phyloP scores from a whole-genome alignment of 2,329 filamentous ascomycete genomes.

The Alternaria sp. region DNA sequence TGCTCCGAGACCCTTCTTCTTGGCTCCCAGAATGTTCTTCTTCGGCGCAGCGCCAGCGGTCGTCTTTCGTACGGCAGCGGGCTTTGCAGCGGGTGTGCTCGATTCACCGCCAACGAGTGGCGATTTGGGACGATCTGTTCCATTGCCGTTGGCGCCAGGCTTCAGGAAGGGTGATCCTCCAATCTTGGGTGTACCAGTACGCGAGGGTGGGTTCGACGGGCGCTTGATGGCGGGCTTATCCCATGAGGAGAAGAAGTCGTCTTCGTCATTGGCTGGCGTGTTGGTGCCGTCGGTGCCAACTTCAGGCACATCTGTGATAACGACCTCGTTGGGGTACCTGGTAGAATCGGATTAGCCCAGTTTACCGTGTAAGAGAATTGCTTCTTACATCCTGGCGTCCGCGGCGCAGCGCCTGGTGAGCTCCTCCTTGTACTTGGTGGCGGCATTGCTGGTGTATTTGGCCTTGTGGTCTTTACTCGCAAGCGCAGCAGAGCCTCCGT shows the following conservation, averaged over 20 bases:
- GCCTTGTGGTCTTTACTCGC: constrained; percentile 96
- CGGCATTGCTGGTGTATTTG: constrained; percentile 94
- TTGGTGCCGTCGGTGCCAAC: constrained; percentile 66
- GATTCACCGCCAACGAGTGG: constrained; percentile 66
- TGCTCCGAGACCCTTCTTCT: constrained; percentile 59
- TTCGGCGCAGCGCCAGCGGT: constrained; percentile 68
- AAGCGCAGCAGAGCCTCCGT: constrained; percentile 90
- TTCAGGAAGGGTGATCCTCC: constrained; percentile 85
- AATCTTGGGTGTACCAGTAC: constrained; percentile 83
- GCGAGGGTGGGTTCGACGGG: constrained; percentile 89
- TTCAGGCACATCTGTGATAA: constrained; percentile 74
- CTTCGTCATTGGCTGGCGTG: constrained; percentile 83
- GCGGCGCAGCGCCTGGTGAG: constrained; percentile 82
- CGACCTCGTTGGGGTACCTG: constrained; percentile 84
- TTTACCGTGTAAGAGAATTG: neutral
- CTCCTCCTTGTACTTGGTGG: constrained; percentile 97
- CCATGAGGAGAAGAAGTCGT: constrained; percentile 99
- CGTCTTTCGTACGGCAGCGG: constrained; percentile 81
- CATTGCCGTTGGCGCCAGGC: constrained; percentile 68
- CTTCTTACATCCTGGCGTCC: constrained; percentile 80
- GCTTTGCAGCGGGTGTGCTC: constrained; percentile 68
- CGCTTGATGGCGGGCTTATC: constrained; percentile 97
- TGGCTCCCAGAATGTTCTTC: constrained; percentile 89
- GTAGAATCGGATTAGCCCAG: constrained; percentile 26
- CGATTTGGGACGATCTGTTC: constrained; percentile 75